A percentile compares a stretch with the other conserved stretches of the same genome.
Conservation (phyloP, 768 basidiomycete species). For the Phanerochaete sordida region DNA sequence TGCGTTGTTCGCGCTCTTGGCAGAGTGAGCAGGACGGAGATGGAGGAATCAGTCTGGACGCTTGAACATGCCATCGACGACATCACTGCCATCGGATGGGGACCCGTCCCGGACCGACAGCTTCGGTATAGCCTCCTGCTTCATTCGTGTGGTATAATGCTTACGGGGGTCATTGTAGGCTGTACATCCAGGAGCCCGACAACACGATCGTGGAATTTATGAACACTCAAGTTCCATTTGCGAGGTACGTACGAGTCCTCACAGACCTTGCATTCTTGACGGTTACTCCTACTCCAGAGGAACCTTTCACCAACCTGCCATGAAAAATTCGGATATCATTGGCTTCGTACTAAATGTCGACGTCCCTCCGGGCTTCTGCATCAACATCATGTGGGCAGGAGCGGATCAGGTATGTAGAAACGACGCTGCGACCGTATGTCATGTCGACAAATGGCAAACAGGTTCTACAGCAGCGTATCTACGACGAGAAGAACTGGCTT, state of each 20-base stretch:
- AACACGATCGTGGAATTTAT: neutral
- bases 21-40: too few species aligned
- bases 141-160: neutral
- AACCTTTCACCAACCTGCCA: neutral
- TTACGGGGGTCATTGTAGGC: neutral
- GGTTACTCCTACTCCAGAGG: neutral
- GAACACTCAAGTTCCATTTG: neutral
- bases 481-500: neutral
- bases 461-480: neutral
- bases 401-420: too few species aligned
- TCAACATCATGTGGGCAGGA: constrained; percentile 1
- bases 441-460: too few species aligned
- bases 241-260: neutral
- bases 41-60: neutral
- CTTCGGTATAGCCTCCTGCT: neutral
- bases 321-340: neutral
- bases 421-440: too few species aligned
- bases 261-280: neutral
- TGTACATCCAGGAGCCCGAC: neutral
- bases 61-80: neutral
- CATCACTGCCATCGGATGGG: neutral
- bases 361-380: neutral
- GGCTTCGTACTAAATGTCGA: neutral
- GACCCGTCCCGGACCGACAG: neutral
- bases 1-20: too few species aligned